Evolutionary conservation across 1,284 basidiomycete genomes (phyloP).

Genomic region (Leccinum variabile): DNA sequence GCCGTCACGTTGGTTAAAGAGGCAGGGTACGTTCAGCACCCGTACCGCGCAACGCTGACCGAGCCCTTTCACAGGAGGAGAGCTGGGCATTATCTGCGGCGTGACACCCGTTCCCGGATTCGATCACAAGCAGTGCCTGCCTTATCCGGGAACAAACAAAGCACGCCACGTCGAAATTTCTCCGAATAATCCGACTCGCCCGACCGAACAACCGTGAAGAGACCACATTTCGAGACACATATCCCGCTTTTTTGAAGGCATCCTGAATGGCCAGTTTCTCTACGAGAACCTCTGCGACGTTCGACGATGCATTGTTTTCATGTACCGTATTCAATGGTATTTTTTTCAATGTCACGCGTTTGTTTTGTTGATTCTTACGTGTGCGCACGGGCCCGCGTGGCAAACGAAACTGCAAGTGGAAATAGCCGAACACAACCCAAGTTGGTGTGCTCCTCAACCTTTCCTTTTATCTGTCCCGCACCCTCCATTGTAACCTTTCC

Average conservation of each 20-base stretch:
- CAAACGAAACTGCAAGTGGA: constrained; percentile 41
- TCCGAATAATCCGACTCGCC: constrained; percentile 10
- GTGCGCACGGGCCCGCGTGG: constrained; percentile 41
- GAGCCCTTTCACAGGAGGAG: constrained; percentile 1
- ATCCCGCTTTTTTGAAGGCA: constrained; percentile 17
- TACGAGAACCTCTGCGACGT: constrained; percentile 22
- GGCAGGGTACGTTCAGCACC: constrained; percentile 16
- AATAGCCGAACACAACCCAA: constrained; percentile 42
- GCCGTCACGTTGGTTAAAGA: constrained; percentile 4
- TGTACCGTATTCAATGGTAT: constrained; percentile 35
- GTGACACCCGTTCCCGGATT: constrained; percentile 13
- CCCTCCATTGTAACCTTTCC: constrained; percentile 24
- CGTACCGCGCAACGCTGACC: neutral
- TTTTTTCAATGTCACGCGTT: constrained; percentile 34
- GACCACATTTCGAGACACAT: constrained; percentile 4
- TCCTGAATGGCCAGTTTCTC: constrained; percentile 15
- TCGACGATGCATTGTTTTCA: constrained; percentile 25
- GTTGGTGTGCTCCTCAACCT: constrained; percentile 42
- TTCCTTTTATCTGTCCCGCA: constrained; percentile 40
- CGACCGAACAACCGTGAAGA: neutral
- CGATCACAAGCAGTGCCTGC: constrained; percentile 29
- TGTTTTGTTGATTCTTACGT: constrained; percentile 42
- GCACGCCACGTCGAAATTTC: constrained; percentile 21
- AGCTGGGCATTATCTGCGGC: constrained; percentile 7
- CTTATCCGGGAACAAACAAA: constrained; percentile 37